Base-by-base conservation (phyloP, 176 grass and related monocot species). In the Oryza punctata region DNA sequence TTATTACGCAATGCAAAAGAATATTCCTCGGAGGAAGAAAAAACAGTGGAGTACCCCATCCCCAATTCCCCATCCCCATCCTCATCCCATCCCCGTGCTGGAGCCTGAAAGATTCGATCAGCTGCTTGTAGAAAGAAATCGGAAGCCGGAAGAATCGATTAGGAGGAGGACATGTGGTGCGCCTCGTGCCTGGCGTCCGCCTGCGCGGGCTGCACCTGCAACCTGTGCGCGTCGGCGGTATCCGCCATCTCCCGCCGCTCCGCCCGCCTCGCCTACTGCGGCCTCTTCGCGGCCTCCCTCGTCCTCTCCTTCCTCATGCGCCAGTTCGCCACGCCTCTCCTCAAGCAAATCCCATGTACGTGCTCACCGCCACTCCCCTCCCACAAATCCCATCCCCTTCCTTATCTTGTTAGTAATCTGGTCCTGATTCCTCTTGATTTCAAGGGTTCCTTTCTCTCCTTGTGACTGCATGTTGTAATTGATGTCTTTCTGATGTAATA, bases 151-250 rank as follows among this genome's bases (percentile, higher is more conserved):
- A 52, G 16, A 52, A 6, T 7, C 54, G 54, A 21, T 7, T 21
- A 60, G 69, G n/a, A 60, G 69, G n/a, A 71, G 25, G 25, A 65
- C 69, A 97, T 98, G 96, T 95, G 92, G 92, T 90, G 85, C 49
- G 82, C 89, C 52, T 93, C 95, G 84, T 98, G 95, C 63, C 23
- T 98, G 59, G 81, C 95, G 3, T 98, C 92, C 25, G 87, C 88
- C 88, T 95, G 92, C 82, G 90, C 92, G 30, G 88, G 87, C 78
- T 98, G 92, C 89, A 73, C 96, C 61, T 98, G 96, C 79, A 94
- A 92, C 81, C 91, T 91, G 65, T 98, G 96, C 85, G 29, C 86
- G 84, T 91, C 96, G 82, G 89, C 91, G 71, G 91, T 92, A 35
- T 81, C 88, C 52, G 77, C 88, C 68, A 72, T 98, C 72, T 76